A percentile compares a stretch with the other conserved stretches of the same genome.
Conservation (phyloP, 1,139 yeast genomes). For the Yamadazyma dushanensis region DNA sequence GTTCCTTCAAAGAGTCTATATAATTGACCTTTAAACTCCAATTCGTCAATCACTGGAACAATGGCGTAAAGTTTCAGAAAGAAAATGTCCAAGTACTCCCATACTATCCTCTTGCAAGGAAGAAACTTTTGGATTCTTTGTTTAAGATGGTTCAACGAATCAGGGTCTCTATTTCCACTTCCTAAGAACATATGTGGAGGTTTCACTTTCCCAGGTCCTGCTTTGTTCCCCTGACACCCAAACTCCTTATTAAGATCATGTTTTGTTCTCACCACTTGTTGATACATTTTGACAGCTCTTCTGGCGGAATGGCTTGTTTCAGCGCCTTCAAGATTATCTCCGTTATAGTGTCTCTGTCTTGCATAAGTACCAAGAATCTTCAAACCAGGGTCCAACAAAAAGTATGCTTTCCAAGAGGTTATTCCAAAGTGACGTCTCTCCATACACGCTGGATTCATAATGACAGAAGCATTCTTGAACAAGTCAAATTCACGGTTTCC, state of each 20-base stretch:
- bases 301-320: not conserved
- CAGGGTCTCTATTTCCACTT: constrained; percentile 25
- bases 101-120: constrained; percentile 43
- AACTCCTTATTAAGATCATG: not conserved
- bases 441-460: constrained; percentile 4
- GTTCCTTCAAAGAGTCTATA: constrained; percentile 21
- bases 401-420: constrained; percentile 33
- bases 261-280: not conserved
- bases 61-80: constrained; percentile 47
- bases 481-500: constrained; percentile 6
- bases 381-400: constrained; percentile 22
- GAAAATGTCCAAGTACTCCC: constrained; percentile 46
- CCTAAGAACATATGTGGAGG: not conserved
- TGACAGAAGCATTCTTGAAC: not conserved
- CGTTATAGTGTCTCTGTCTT: no score
- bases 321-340: not conserved
- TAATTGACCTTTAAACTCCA: constrained; percentile 19
- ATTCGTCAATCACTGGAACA: constrained; percentile 50
- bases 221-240: not conserved
- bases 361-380: not conserved
- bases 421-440: constrained; percentile 32
- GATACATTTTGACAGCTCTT: not conserved
- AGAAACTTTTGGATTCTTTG: constrained; percentile 39
- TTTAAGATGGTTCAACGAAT: constrained; percentile 19
- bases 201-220: not conserved